phyloP scores from a whole-genome alignment of 73 alveolate genomes.

The Paramecium caudatum region DNA sequence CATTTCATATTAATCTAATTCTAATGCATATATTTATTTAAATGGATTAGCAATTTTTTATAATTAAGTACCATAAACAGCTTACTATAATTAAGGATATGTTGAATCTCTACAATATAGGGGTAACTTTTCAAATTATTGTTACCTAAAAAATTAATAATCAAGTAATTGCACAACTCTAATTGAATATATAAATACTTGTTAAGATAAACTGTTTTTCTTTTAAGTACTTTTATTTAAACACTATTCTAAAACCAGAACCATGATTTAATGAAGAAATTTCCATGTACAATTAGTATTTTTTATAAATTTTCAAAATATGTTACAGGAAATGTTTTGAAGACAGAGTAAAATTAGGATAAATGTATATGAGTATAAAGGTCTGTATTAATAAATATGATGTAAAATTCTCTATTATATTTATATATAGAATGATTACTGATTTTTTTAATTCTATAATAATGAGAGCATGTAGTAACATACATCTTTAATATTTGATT shows the following conservation, averaged over 20 bases:
- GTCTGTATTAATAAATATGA: slow-evolving; percentile 27
- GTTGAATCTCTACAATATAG: slow-evolving; percentile 28
- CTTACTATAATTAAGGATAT: slow-evolving; percentile 3
- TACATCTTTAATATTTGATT: not conserved
- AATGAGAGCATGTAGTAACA: not conserved
- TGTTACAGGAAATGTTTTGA: slow-evolving; percentile 6
- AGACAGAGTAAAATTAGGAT: not conserved
- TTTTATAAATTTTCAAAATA: slow-evolving; percentile 18
- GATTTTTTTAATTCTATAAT: slow-evolving; percentile 27
- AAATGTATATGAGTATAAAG: slow-evolving; percentile 20
- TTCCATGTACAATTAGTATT: slow-evolving; percentile 43
- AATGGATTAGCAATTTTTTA: not conserved
- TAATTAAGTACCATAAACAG: not conserved
- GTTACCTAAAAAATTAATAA: slow-evolving; percentile 4
- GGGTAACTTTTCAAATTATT: slow-evolving; percentile 24
- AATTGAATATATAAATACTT: slow-evolving; percentile 7
- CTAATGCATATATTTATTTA: not conserved
- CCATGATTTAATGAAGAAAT: slow-evolving; percentile 61
- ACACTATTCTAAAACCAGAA: slow-evolving; percentile 61
- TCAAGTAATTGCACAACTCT: slow-evolving; percentile 7
- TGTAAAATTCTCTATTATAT: not conserved
- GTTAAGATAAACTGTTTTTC: slow-evolving; percentile 16
- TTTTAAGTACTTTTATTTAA: slow-evolving; percentile 20
- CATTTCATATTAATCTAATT: slow-evolving; percentile 52
- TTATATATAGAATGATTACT: slow-evolving; percentile 7